Evolutionary conservation across 2,329 filamentous ascomycete species (phyloP).

Genomic region (Penicillium sp.): DNA sequence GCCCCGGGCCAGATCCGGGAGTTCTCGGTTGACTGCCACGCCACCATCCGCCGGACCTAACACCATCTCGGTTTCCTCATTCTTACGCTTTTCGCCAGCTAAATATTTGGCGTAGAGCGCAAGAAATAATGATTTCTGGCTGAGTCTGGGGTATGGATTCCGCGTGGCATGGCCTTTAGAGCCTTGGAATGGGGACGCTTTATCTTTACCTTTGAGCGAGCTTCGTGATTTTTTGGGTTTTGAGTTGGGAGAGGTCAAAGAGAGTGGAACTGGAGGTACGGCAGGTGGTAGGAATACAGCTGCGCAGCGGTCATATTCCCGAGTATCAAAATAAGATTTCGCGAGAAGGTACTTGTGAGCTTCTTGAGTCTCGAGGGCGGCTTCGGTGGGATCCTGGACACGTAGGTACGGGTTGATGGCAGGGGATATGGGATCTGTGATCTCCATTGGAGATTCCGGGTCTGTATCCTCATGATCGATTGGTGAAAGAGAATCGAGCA

Average conservation of each 20-base stretch:
- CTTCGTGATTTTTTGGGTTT: conserved; percentile 45
- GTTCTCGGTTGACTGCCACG: conserved; percentile 80
- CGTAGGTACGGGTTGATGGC: conserved; percentile 56
- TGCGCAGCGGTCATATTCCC: conserved; percentile 91
- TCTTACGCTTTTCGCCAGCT: conserved; percentile 91
- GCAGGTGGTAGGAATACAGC: conserved; percentile 84
- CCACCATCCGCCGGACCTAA: conserved; percentile 90
- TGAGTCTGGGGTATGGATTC: conserved; percentile 60
- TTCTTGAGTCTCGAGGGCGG: conserved; percentile 76
- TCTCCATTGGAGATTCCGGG: conserved; percentile 63
- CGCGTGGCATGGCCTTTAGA: conserved; percentile 39
- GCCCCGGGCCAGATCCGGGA: conserved; percentile 73
- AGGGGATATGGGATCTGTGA: conserved; percentile 53
- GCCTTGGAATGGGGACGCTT: conserved; percentile 47
- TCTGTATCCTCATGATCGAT: conserved; percentile 63
- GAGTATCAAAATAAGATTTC: conserved; percentile 92
- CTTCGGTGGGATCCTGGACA: conserved; percentile 72
- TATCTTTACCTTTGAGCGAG: conserved; percentile 65
- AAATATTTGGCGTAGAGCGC: conserved; percentile 91
- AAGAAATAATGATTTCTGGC: conserved; percentile 90
- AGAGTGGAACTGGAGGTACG: conserved; percentile 69
- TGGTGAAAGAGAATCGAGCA: conserved; percentile 77
- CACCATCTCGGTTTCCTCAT: conserved; percentile 97
- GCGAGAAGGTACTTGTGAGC: conserved; percentile 83
- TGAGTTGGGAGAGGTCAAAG: conserved; percentile 39